phyloP scores from a whole-genome alignment of 192 early-diverging fungal species.

The Coemansia sp. region DNA sequence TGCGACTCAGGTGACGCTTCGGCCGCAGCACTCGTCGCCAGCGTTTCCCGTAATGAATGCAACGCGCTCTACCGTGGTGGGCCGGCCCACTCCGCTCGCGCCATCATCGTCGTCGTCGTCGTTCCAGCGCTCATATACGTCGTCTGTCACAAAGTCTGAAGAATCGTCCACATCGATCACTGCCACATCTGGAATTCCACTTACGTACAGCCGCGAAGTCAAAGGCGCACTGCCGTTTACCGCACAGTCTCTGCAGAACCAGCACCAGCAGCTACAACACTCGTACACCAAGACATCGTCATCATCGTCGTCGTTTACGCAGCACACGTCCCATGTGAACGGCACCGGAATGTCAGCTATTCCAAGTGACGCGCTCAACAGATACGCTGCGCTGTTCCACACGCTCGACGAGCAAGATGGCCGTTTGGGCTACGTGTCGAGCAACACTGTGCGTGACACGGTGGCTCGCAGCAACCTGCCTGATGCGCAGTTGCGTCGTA shows the following conservation, averaged over 20 bases:
- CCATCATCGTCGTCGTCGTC: slow-evolving; percentile 1
- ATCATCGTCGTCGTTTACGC: neutral
- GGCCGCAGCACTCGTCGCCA: slow-evolving; percentile 6
- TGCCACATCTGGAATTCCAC: neutral
- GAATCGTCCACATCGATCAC: neutral
- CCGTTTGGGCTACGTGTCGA: slow-evolving; percentile 18
- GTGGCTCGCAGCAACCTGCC: slow-evolving; percentile 27
- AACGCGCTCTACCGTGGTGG: neutral
- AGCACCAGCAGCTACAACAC: neutral
- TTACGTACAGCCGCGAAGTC: slow-evolving; percentile 14
- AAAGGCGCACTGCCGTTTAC: slow-evolving; percentile 13
- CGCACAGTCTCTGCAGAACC: neutral
- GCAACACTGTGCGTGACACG: slow-evolving; percentile 25
- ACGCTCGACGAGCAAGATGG: slow-evolving; percentile 30
- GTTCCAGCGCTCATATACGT: slow-evolving; percentile 6
- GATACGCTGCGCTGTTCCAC: slow-evolving; percentile 36
- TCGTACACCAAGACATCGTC: slow-evolving; percentile 3
- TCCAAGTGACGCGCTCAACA: neutral
- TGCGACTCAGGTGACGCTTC: neutral
- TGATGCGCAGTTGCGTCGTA: slow-evolving; percentile 33
- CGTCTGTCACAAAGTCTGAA: slow-evolving; percentile 7
- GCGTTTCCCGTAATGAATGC: neutral
- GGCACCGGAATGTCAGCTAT: neutral
- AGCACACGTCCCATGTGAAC: neutral
- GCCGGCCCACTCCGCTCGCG: neutral